phyloP scores from a whole-genome alignment of 345 rosid genomes.

The Populus deltoides region DNA sequence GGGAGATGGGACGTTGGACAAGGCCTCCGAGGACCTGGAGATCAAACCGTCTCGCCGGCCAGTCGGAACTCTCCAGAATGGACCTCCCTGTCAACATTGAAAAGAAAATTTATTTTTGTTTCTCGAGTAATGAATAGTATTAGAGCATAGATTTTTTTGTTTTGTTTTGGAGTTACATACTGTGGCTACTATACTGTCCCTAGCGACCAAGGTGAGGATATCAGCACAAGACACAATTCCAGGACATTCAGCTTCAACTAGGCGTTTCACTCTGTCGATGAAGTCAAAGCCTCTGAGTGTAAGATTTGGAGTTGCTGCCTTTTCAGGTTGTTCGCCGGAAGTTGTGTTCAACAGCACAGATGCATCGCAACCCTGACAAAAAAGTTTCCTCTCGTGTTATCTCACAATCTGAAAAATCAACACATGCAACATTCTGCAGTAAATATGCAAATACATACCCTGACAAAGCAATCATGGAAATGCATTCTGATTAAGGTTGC shows the following conservation, averaged over 20 bases:
- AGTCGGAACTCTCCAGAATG: constrained; percentile 72
- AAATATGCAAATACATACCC: constrained; percentile 30
- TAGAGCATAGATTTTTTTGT: not conserved
- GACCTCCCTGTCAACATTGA: constrained; percentile 52
- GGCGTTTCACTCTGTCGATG: constrained; percentile 60
- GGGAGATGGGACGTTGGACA: constrained; percentile 52
- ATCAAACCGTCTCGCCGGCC: constrained; percentile 67
- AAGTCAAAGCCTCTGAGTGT: constrained; percentile 64
- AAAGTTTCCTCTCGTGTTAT: not conserved
- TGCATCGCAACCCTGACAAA: constrained; percentile 71
- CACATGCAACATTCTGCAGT: not conserved
- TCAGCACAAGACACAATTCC: constrained; percentile 75
- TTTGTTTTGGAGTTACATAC: constrained; percentile 29
- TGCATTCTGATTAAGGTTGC: constrained; percentile 76
- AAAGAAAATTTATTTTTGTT: not conserved
- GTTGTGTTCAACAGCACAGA: constrained; percentile 67
- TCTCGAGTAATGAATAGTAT: not conserved
- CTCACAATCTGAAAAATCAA: not conserved
- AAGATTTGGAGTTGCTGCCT: constrained; percentile 50
- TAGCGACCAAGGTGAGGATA: constrained; percentile 51
- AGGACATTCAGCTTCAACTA: constrained; percentile 62
- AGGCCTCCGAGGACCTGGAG: constrained; percentile 56
- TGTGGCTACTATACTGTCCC: constrained; percentile 60
- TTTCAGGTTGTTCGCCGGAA: constrained; percentile 51
- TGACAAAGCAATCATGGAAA: constrained; percentile 78